These are phyloP conservation scores for Lophium mytilinum DNA, from an alignment of 495 filamentous ascomycete genomes.

Conservation along the genomic window DNA sequence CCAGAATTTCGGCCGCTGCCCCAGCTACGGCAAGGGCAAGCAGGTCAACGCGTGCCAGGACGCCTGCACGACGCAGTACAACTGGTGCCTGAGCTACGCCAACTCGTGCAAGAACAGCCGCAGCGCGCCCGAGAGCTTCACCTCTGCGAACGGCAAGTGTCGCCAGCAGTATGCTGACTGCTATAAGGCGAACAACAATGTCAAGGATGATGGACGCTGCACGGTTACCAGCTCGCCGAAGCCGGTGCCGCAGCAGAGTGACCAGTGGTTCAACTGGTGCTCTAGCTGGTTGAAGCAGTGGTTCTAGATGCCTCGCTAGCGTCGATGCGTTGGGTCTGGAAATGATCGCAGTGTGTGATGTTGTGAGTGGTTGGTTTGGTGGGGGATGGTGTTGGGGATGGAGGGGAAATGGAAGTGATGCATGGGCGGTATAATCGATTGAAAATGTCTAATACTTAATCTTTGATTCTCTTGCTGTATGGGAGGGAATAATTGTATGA, in stretches of 20 bases:
- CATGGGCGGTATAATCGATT: too few relatives aligned
- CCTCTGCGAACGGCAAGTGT: not conserved
- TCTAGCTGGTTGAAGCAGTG: not conserved
- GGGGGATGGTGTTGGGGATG: too few relatives aligned
- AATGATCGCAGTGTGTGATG: too few relatives aligned
- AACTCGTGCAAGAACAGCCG: not conserved
- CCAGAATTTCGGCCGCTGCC: constrained; percentile 1
- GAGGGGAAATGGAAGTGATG: too few relatives aligned
- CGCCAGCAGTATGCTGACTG: not conserved
- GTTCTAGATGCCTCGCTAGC: not conserved
- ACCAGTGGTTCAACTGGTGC: not conserved
- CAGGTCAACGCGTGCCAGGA: not conserved
- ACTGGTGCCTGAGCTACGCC: constrained; percentile 5
- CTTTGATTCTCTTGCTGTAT: too few relatives aligned
- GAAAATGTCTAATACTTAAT: too few relatives aligned
- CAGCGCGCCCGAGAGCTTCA: not conserved
- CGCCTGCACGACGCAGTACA: constrained; percentile 7
- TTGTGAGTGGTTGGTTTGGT: too few relatives aligned
- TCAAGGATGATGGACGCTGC: not conserved
- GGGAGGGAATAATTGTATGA: too few relatives aligned
- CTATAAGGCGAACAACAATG: not conserved
- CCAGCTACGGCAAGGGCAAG: not conserved
- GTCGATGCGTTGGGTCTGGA: too few relatives aligned
- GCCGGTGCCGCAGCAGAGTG: not conserved
- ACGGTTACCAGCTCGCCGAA: not conserved